Evolutionary conservation across 2,329 filamentous ascomycete genomes (phyloP), one percentile per base, ranked within the genome.

Genomic region (Cytospora paraplurivora): DNA sequence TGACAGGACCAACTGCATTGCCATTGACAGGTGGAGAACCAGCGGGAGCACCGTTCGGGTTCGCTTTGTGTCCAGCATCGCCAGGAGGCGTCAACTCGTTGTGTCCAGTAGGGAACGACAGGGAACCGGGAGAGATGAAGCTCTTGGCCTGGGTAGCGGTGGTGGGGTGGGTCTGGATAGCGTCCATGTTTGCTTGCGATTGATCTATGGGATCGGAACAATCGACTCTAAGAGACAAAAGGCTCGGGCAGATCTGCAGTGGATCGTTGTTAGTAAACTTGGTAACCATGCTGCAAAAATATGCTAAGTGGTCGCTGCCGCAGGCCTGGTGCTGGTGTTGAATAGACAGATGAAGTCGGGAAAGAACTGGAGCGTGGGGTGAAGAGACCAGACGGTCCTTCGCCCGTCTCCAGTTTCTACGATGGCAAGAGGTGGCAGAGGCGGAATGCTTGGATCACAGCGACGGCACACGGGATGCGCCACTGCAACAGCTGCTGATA

Each of bases 61-160:
- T 77, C 63, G 78, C 76, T 73, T 83, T 83, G 72, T 89, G 89
- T 75, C 87, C 88, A 72, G 90, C 89, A 68, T 85, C 88, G 66
- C 86, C 85, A 51, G 92, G 92, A 67, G 92, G 92, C 64, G 92
- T 94, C 75, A 97, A 77, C 75, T 96, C 92, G 71, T 88, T 88
- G 72, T 88, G 88, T 67, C 89, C 92, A 74, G 91, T 90, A 59
- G 94, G 93, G 78, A 96, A 98, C 66, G 93, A 96, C 71, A 98
- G 84, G 71, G 93, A 97, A 69, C 92, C 91, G 62, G 93, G 91
- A 66, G 92, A 93, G 72, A 93, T 96, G 79, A 98, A 97, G 75
- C 91, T 92, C 84, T 95, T 95, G 69, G 95, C 95, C 85, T 98
- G 93, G 70, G 89, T 87, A 72, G 94, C 93, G 76, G 88, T 98